Base-by-base conservation (phyloP, 2,329 filamentous ascomycete species). In the Botrytis paeoniae region DNA sequence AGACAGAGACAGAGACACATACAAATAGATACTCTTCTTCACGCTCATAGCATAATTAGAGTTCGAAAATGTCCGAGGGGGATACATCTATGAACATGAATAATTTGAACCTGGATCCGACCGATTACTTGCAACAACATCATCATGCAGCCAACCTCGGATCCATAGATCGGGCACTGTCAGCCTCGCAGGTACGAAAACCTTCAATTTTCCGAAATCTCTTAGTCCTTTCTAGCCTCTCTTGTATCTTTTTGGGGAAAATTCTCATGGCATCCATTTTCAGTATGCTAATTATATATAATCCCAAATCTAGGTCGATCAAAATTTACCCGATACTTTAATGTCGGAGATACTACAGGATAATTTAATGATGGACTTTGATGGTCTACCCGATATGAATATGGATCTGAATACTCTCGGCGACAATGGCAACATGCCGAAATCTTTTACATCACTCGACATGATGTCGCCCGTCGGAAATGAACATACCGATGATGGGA, bases 341-440 rank as follows among this genome's bases (percentile, higher is more conserved):
- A 81, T 81, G 79, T 76, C 76, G 8, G 79, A 78, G 69, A 85
- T 87, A 82, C 79, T 87, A 71, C 83, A 86, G 71, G 82, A 82
- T 74, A 80, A 81, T 73, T 81, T 85, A 78, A 80, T 85, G 69
- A 75, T 78, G 60, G 75, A 77, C 39, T 82, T 83, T 62, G 78
- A 80, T 74, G 80, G 83, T 74, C 81, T 86, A 75, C 79, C 83
- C 63, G 68, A 70, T 54, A 85, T 87, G 82, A 81, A 77, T 71
- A 78, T 86, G 76, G 84, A 86, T 74, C 71, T 80, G 54, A 78
- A 77, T 75, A 81, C 81, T 39, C 75, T 77, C 68, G 74, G 77
- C 60, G 66, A 59, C 39, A 70, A 60, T 62, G 59, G 72, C 64
- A 71, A 70, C 39, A 72, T 73, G 74, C 75, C 76, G 25, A 78